phyloP scores from a whole-genome alignment of 495 filamentous ascomycete genomes.

The Extremus antarcticus region DNA sequence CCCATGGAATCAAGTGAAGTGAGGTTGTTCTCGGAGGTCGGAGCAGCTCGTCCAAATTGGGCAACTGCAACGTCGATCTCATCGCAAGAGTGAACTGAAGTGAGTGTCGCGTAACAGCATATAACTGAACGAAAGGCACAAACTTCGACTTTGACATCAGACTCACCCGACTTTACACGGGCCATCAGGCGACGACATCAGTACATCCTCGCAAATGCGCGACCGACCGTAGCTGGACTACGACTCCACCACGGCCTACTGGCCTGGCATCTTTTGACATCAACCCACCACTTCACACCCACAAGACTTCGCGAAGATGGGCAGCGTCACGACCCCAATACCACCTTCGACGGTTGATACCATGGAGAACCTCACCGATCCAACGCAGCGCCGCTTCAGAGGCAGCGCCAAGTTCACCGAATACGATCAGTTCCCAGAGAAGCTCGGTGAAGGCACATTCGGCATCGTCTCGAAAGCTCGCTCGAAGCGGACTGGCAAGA shows the following conservation, averaged over 20 bases:
- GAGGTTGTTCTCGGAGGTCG: conserved; percentile 15
- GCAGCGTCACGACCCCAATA: neutral
- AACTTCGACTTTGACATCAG: neutral
- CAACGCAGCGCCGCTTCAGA: conserved; percentile 45
- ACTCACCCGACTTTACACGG: no score
- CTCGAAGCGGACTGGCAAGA: conserved; percentile 56
- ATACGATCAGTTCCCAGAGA: conserved; percentile 70
- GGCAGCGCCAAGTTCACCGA: conserved; percentile 82
- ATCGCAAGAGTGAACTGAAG: no score
- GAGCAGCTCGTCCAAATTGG: neutral
- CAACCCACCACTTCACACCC: neutral
- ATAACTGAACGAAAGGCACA: neutral
- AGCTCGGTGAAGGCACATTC: conserved; percentile 96
- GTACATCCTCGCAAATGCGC: neutral
- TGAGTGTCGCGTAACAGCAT: neutral
- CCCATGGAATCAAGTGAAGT: neutral
- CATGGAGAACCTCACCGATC: conserved; percentile 19
- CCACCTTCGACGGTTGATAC: neutral
- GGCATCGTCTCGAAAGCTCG: conserved; percentile 90
- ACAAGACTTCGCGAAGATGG: neutral
- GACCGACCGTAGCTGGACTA: neutral
- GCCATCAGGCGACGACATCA: neutral
- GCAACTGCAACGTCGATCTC: neutral
- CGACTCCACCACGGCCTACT: neutral
- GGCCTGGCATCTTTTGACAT: neutral